Evolutionary conservation across 352 stramenopile genomes (phyloP), one percentile per base, ranked within the genome.

Genomic region (Globisporangium viniferum): DNA sequence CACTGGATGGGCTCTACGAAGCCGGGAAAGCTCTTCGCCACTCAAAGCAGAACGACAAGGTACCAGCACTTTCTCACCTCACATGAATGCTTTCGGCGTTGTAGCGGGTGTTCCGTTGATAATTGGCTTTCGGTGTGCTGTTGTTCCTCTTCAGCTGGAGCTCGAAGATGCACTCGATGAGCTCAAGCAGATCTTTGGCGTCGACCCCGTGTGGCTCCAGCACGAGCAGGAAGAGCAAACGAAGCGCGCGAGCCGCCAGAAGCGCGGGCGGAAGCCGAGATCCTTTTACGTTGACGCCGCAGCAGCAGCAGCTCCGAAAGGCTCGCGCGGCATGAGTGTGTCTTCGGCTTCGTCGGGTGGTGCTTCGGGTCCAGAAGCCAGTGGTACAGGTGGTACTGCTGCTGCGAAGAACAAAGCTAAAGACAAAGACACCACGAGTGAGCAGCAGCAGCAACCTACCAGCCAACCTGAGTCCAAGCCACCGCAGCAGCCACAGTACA

Each of bases 131-230:
- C 18, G 44, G 24, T 36, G 53, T 24, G 31, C 2, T 49, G 33
- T 7, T 49, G 4, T 29, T 33, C 20, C 15, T 27, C 7, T 57
- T 35, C 22, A 78, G 79, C 62, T 74, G 49, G 77, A 75, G 33
- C 62, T 88, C 6, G 46, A 76, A 29, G 79, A 89, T 35, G 82
- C 84, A 7, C 72, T 87, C 35, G 79, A 90, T 5, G 77, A 91
- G 48, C 66, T 93, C 20, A 72, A 77, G 64, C 81, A 90, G 65
- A 73, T 75, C 35, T 88, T 76, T 35, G 82, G 78, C 0, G 41
- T 93, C 31, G 78, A 90, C 46, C 70, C 70, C n/a, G 72, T 68
- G 57, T 91, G 75, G 75, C 74, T 85, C 65, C 77, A 91, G 61
- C 69, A 82, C 14, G 58, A 81, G 51, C 64, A 81, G 35, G 74